Conservation (phyloP, 768 basidiomycete genomes). For the Amanita subjunquillea region DNA sequence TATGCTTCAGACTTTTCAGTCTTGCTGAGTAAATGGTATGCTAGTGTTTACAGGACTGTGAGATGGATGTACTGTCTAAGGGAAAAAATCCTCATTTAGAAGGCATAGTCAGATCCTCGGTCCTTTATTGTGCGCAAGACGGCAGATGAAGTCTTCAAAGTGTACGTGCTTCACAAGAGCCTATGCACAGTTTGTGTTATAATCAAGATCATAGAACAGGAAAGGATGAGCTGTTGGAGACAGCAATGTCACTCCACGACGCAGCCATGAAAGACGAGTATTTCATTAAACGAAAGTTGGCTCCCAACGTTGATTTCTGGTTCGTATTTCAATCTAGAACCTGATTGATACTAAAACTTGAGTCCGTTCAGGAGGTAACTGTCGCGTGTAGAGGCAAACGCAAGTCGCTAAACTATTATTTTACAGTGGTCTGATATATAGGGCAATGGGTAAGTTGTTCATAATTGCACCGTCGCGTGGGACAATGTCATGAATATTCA, state of each 20-base stretch:
- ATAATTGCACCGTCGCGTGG: neutral
- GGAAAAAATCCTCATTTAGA: constrained; percentile 1
- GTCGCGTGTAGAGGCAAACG: neutral
- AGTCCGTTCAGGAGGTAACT: constrained; percentile 3
- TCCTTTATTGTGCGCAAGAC: constrained; percentile 87
- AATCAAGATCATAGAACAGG: constrained; percentile 50
- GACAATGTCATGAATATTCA: too few relatives aligned
- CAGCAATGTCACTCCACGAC: constrained; percentile 82
- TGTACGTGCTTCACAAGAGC: constrained; percentile 34
- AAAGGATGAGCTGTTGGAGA: constrained; percentile 74
- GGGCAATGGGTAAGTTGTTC: constrained; percentile 64
- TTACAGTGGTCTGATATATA: constrained; percentile 75
- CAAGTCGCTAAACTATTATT: neutral
- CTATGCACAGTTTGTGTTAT: neutral
- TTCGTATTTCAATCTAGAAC: constrained; percentile 21
- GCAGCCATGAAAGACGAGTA: constrained; percentile 88
- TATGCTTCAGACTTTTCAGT: neutral
- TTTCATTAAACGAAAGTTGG: constrained; percentile 71
- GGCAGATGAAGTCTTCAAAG: constrained; percentile 85
- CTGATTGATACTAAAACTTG: neutral
- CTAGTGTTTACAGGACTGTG: constrained; percentile 66
- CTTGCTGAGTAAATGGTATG: constrained; percentile 7
- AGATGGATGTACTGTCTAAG: constrained; percentile 11
- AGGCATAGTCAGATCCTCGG: constrained; percentile 70
- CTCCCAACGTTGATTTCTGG: constrained; percentile 92